Evolutionary conservation across 176 grass and related monocot genomes (phyloP).

Genomic region (Cymbopogon citratus): DNA sequence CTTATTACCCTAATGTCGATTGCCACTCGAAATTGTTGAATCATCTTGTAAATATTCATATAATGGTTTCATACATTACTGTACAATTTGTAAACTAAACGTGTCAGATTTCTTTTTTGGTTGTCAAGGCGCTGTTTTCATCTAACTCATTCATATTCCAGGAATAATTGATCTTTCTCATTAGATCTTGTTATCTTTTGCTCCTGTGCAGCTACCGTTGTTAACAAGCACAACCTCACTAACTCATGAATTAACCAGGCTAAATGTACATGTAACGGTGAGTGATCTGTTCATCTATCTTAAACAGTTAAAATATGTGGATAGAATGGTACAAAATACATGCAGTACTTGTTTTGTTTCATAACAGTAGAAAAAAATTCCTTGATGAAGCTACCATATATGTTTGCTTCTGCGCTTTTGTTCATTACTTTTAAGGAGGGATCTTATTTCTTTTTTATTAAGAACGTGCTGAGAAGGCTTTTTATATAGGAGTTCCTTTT

Average conservation of each 20-base stretch:
- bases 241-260: slow-evolving; percentile 40
- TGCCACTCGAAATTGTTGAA: not conserved
- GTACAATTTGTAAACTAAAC: too few species aligned
- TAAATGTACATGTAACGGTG: slow-evolving; percentile 39
- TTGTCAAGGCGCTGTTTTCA: not conserved
- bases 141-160: not conserved
- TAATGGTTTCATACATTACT: too few species aligned
- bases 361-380: not conserved
- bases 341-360: not conserved
- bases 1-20: not conserved
- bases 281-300: not conserved
- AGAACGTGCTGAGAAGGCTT: not conserved
- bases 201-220: slow-evolving; percentile 41
- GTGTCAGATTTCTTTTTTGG: not conserved
- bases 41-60: not conserved
- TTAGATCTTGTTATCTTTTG: slow-evolving; percentile 15
- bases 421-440: slow-evolving; percentile 4
- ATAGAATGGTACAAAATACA: not conserved
- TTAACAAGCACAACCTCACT: slow-evolving; percentile 43
- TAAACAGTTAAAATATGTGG: not conserved
- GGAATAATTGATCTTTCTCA: not conserved
- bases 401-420: slow-evolving; percentile 11
- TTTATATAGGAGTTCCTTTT: not conserved
- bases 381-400: slow-evolving; percentile 5
- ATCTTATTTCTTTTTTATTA: not conserved